Evolutionary conservation across 495 filamentous ascomycete species (phyloP), one percentile per base, ranked within the genome.

Genomic region (Filosporella fistucella): DNA sequence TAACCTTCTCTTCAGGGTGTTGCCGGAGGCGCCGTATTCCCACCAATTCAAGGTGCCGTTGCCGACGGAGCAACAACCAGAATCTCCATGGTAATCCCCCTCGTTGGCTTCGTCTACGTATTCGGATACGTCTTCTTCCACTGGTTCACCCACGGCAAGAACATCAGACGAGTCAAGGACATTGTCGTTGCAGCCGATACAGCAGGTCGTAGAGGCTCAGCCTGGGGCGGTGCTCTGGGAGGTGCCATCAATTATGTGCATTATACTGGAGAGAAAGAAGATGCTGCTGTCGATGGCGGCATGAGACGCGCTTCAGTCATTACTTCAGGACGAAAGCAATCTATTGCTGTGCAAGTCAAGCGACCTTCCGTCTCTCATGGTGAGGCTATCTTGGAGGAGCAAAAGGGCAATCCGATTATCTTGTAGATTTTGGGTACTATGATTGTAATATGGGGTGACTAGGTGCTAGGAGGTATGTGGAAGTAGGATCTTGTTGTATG

Each of bases 11-110:
- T n/a, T n/a, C n/a, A n/a, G n/a, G 76, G 75, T 28, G 76, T 87
- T 32, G 77, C 69, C 26, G 83, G 82, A 36, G 83, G 82, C 18
- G 80, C 80, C 28, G 72, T 80, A 13, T 76, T 86, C 47, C 83
- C 81, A 1, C 75, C 82, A 0, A 73, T 85, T 56, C 77, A 77
- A 33, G 82, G 81, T 21, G 71, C 70, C 7, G 78, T 78, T 4
- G 76, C 77, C 14, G 78, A 83, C 45, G 63, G 72, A 1, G 74
- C 74, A 14, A 68, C 70, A 5, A 76, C 69, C 1, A 61, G 68
- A 14, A 66, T 71, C 18, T 62, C 63, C 16, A 78, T 78, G 50
- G 72, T 76, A 2, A 57, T 75, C 10, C 60, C 63, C 0, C 49
- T 62, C 21, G 45, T 44, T 23, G 61, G 61, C 10, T 65, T 65